Conservation (phyloP, 345 rosid species). For the Nasturtium officinale region DNA sequence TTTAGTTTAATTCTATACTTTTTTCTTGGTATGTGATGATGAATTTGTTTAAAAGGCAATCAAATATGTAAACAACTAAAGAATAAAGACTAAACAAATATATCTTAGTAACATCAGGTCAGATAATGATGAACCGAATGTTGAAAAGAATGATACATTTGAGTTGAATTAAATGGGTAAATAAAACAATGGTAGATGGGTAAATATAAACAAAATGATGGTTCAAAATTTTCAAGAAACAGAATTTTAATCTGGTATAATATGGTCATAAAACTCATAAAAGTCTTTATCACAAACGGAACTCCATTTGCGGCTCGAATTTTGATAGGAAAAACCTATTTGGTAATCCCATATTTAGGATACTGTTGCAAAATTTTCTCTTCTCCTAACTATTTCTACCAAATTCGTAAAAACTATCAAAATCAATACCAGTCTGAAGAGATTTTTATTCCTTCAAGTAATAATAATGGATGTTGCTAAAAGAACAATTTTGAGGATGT, state of each 20-base stretch:
- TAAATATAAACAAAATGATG: not conserved
- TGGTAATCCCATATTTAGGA: too few relatives aligned
- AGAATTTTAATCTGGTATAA: not conserved
- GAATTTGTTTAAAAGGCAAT: not conserved
- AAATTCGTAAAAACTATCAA: too few relatives aligned
- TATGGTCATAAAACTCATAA: not conserved
- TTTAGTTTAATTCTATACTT: too few relatives aligned
- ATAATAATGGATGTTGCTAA: not conserved
- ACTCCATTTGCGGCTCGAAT: not conserved
- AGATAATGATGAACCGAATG: not conserved
- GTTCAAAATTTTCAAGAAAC: not conserved
- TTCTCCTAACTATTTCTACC: too few relatives aligned
- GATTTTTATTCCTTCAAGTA: not conserved
- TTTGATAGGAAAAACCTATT: not conserved
- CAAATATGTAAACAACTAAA: not conserved
- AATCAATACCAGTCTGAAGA: too few relatives aligned
- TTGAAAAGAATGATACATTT: not conserved
- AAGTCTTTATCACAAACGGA: not conserved
- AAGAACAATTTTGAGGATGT: too few relatives aligned
- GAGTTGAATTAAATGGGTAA: not conserved
- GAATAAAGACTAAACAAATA: not conserved
- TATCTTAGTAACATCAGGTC: not conserved
- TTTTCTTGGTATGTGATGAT: not conserved
- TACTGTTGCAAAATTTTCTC: too few relatives aligned
- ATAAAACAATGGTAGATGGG: not conserved